These are phyloP conservation scores for Rhodotorula sphaerocarpa DNA, from an alignment of 768 basidiomycete species.

Conservation along the genomic window DNA sequence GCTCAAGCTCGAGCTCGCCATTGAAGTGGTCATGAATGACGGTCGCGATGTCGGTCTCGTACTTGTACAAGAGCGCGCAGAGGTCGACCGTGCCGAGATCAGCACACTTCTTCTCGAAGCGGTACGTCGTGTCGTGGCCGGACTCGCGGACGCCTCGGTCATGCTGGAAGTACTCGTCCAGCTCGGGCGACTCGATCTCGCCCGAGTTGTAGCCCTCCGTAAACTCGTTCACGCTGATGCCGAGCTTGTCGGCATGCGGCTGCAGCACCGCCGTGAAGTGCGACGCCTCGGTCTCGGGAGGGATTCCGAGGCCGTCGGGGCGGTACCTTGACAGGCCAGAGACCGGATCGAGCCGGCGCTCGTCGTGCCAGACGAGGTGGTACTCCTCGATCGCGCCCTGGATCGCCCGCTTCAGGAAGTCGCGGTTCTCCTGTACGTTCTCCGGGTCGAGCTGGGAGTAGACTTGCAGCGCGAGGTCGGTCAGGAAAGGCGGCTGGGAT, in stretches of 20 bases:
- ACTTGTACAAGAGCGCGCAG: constrained; percentile 94
- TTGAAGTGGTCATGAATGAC: constrained; percentile 92
- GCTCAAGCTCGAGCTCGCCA: constrained; percentile 81
- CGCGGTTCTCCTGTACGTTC: constrained; percentile 67
- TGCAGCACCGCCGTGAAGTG: constrained; percentile 97
- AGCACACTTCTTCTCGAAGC: constrained; percentile 94
- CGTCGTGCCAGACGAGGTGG: constrained; percentile 91
- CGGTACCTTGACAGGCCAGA: constrained; percentile 91
- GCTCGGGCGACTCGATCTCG: constrained; percentile 66
- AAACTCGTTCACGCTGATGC: constrained; percentile 88
- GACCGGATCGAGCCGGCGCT: constrained; percentile 86
- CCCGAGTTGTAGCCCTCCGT: constrained; percentile 91
- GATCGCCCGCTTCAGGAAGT: constrained; percentile 90
- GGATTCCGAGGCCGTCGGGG: constrained; percentile 88
- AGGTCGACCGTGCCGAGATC: constrained; percentile 94
- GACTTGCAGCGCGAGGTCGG: constrained; percentile 96
- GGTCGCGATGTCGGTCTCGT: constrained; percentile 96
- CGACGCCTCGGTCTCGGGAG: constrained; percentile 95
- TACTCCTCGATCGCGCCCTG: constrained; percentile 98
- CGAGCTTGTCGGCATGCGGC: constrained; percentile 84
- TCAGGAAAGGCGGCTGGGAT: constrained; percentile 95
- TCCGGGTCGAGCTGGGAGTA: constrained; percentile 89
- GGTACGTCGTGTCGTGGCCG: constrained; percentile 67
- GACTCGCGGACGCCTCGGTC: constrained; percentile 84
- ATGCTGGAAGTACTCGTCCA: constrained; percentile 88